Conservation (phyloP, 2,329 filamentous ascomycete genomes). For the Bipolaris oryzae region DNA sequence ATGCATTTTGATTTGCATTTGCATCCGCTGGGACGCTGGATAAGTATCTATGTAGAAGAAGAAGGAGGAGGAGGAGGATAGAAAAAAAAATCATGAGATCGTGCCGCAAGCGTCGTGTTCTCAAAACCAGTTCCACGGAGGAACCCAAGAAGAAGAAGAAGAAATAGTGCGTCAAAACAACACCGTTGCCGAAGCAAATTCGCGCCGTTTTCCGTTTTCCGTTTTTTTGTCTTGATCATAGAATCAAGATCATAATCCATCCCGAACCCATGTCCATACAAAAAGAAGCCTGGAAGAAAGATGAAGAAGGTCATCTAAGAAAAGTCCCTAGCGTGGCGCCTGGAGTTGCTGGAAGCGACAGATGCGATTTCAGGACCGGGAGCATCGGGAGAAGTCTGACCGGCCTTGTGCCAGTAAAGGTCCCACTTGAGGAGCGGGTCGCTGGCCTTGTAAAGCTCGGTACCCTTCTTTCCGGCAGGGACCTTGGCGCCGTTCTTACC, state of each 20-base stretch:
- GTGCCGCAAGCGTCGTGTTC: background rate
- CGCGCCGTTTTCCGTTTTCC: background rate
- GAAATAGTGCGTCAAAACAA: background rate
- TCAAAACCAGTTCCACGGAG: conserved; percentile 1
- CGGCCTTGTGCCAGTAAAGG: conserved; percentile 39
- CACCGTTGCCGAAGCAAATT: background rate
- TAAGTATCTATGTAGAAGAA: conserved; percentile 3
- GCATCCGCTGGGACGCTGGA: background rate
- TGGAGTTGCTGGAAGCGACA: conserved; percentile 18
- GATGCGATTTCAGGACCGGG: conserved; percentile 33
- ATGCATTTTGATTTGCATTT: background rate
- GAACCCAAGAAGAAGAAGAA: conserved; percentile 1
- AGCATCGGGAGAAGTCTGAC: conserved; percentile 27
- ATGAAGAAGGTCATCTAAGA: conserved; percentile 15
- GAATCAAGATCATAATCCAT: background rate
- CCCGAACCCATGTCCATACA: background rate
- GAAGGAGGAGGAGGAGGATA: no score
- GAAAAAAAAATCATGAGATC: conserved; percentile 12
- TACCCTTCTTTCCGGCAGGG: conserved; percentile 38
- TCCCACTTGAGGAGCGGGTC: conserved; percentile 40
- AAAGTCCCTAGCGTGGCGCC: conserved; percentile 37
- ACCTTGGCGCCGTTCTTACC: conserved; percentile 33
- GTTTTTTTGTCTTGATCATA: background rate
- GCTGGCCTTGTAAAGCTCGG: conserved; percentile 34
- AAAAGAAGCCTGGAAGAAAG: background rate